phyloP scores from a whole-genome alignment of 2,329 filamentous ascomycete genomes.

The Aureobasidium lini region DNA sequence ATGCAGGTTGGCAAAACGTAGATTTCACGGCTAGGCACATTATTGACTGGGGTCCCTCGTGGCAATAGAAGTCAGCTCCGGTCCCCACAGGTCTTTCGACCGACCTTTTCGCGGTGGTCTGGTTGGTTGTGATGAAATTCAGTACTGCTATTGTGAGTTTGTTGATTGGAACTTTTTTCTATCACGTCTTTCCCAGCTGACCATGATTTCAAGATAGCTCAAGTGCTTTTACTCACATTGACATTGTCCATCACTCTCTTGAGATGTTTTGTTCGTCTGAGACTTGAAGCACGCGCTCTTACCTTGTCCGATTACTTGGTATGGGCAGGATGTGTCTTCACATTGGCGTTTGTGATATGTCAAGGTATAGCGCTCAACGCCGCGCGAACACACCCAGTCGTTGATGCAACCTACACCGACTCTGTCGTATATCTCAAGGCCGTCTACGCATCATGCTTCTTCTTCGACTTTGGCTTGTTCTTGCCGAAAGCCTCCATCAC shows the following conservation, averaged over 20 bases:
- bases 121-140: neutral
- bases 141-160: neutral
- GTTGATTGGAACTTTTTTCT: neutral
- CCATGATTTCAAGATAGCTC: neutral
- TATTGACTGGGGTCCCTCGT: neutral
- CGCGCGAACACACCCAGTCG: neutral
- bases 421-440: neutral
- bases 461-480: slow-evolving; percentile 7
- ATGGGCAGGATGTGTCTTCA: neutral
- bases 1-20: neutral
- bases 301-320: slow-evolving; percentile 9
- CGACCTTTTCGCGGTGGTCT: neutral
- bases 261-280: slow-evolving; percentile 5
- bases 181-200: neutral
- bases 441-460: slow-evolving; percentile 5
- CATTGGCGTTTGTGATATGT: neutral
- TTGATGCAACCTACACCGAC: neutral
- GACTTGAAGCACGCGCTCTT: slow-evolving; percentile 5
- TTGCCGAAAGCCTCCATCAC: slow-evolving; percentile 4
- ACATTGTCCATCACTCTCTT: neutral
- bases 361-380: neutral
- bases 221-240: neutral
- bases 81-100: neutral
- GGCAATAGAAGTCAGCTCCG: neutral
- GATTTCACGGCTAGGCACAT: neutral